Base-by-base conservation (phyloP, 176 grass and related monocot genomes). In the Pharus latifolius region DNA sequence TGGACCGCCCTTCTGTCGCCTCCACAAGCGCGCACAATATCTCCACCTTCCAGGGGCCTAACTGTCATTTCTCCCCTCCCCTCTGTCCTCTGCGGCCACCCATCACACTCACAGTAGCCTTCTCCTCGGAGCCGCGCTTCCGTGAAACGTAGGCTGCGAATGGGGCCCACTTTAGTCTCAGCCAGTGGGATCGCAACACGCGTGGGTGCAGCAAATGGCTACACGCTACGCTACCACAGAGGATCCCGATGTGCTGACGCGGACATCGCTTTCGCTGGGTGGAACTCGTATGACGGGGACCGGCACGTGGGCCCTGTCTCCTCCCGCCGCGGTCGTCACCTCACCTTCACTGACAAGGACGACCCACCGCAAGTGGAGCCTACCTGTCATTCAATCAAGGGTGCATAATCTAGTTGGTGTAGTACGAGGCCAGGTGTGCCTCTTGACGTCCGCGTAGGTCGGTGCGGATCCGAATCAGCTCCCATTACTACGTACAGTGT, bases 381-480 rank as follows among this genome's bases (percentile, higher is more conserved):
- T 3, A 13, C 41, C 0, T 2, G 29, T 12, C 57, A 47, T 0
- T 2, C 0, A 0, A 0, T 0, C 0, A 0, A 0, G 6, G 0
- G 66, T 15, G 11, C 5, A 0, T 1, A 12, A 47, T 3, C 3
- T 0, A 4, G 72, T 63, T 2, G 2, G 0, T 0, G 5, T 9
- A 30, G 29, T 7, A 1, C 2, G 5, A 3, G 59, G 42, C 30
- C 59, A 84, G 41, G 73, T 77, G 81, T 37, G 11, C 27, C 25
- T 18, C 30, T 5, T 60, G 29, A 42, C 78, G 70, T 56, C 27
- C 19, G 28, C 17, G 16, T n/a, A 75, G 63, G 76, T 60, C 75
- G 68, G 79, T 86, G 88, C 79, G 78, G 69, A 91, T 96, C 82
- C 88, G 53, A 67, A 75, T 96, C 75, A 69, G 69, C 76, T 3